Percentiles rank a stretch among this genome's conserved stretches.
These are phyloP conservation scores for Hansenula sp. DNA, from an alignment of 1,139 yeast genomes.

Conservation along the genomic window DNA sequence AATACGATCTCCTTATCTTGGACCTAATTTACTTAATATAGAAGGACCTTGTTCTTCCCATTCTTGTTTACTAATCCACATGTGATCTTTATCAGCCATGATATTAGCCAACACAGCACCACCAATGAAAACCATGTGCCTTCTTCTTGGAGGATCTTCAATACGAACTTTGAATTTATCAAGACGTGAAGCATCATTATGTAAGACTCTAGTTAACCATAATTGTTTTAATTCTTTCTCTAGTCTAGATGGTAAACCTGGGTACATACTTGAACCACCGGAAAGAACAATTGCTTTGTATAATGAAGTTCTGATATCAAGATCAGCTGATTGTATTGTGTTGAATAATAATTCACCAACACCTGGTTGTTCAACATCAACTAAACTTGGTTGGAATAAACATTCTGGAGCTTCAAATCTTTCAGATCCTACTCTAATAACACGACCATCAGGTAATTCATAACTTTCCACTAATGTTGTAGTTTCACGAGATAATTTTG, in stretches of 20 bases:
- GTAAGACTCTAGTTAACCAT: slow-evolving; percentile 86
- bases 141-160: slow-evolving; percentile 98
- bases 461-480: slow-evolving; percentile 88
- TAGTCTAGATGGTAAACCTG: slow-evolving; percentile 92
- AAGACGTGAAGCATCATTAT: slow-evolving; percentile 82
- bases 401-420: slow-evolving; percentile 98
- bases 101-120: slow-evolving; percentile 98
- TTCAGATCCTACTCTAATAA: slow-evolving; percentile 90
- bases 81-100: slow-evolving; percentile 96
- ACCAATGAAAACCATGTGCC: slow-evolving; percentile 98
- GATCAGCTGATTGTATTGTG: slow-evolving; percentile 91
- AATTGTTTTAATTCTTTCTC: slow-evolving; percentile 95
- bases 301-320: slow-evolving; percentile 84
- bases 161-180: slow-evolving; percentile 93
- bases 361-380: slow-evolving; percentile 98
- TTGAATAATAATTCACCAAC: slow-evolving; percentile 89
- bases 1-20: slow-evolving; percentile 52
- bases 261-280: slow-evolving; percentile 99
- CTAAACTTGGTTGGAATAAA: slow-evolving; percentile 92
- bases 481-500: slow-evolving; percentile 85
- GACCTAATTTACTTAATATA: slow-evolving; percentile 84
- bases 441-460: slow-evolving; percentile 95
- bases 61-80: slow-evolving; percentile 96
- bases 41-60: slow-evolving; percentile 97
- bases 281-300: slow-evolving; percentile 90